Base-by-base conservation (phyloP, 164 flowering plant genomes). In the Vitis vinifera region DNA sequence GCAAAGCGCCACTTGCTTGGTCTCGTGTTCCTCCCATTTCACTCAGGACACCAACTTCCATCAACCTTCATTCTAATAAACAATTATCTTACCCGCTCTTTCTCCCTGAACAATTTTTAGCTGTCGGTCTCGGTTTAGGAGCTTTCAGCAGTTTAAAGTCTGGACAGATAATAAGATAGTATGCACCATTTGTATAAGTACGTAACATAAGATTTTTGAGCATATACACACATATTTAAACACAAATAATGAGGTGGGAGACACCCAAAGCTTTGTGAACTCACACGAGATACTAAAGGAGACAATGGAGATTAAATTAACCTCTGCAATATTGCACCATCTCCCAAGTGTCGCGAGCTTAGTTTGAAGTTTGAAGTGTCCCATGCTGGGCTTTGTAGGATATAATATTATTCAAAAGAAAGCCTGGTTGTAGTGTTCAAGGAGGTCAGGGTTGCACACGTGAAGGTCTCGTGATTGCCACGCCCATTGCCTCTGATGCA, bases 391-490 rank as follows among this genome's bases (percentile, higher is more conserved):
- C 51, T 62, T 62, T 70, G 51, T 66, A 66, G 56, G 19, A 14
- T 19, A 19, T 49, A 44, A 4, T 9, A 9, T 49, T 37, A 27
- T 55, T 59, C 9, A 68, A 70, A 67, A 47, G 27, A 1, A 13
- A 48, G 58, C 58, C 19, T 69, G 48, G 65, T 65, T 66, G 69
- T 68, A 68, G 69, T 15, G 58, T 72, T 75, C 76, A 66, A 72
- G 76, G 30, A 74, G 74, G 79, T 72, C 79, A 72, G 83, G 55
- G 27, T 68, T 73, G 79, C 85, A 82, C 85, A 82, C 85, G 83
- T 82, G 85, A 77, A 67, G 59, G 31, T 74, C 76, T 78, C 69
- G 81, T 79, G 77, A 67, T 79, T 75, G 60, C 64, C 75, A 76
- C 60, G 30, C 57, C 23, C 72, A 44, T 71, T 78, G 76, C 73